These are phyloP conservation scores for Colletotrichum neosansevieriae DNA, from an alignment of 2,329 filamentous ascomycete species.

Conservation along the genomic window DNA sequence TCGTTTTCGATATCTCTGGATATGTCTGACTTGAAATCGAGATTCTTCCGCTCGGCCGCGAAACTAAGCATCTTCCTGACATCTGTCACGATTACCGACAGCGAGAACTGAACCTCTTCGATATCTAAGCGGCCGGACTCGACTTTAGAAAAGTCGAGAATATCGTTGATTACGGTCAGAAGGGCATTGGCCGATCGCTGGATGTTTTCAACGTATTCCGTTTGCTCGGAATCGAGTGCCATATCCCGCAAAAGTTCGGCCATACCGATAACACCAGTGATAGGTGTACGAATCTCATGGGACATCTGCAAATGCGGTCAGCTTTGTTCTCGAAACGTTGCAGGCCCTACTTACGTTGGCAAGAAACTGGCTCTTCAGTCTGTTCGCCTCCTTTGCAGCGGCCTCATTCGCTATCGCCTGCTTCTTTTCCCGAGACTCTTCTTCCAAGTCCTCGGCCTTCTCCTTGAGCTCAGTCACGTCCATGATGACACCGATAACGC, in stretches of 20 bases:
- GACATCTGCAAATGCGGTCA: conserved; percentile 66
- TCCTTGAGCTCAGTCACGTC: conserved; percentile 80
- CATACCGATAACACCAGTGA: conserved; percentile 86
- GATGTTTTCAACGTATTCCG: conserved; percentile 82
- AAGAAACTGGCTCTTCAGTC: conserved; percentile 83
- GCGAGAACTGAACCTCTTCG: conserved; percentile 83
- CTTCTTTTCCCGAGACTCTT: conserved; percentile 76
- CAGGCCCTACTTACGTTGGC: conserved; percentile 64
- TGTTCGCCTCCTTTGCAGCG: conserved; percentile 83
- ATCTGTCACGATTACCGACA: conserved; percentile 79
- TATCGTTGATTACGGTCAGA: conserved; percentile 90
- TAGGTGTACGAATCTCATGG: conserved; percentile 83
- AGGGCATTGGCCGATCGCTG: conserved; percentile 84
- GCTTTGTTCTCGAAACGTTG: not conserved
- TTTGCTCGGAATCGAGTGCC: conserved; percentile 75
- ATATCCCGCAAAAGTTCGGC: conserved; percentile 79
- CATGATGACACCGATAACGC: conserved; percentile 83
- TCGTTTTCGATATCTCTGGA: conserved; percentile 72
- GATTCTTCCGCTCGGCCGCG: conserved; percentile 82
- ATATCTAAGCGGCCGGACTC: conserved; percentile 83
- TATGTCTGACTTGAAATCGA: conserved; percentile 77
- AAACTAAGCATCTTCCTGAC: conserved; percentile 91
- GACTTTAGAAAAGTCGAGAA: conserved; percentile 89
- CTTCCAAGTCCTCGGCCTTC: conserved; percentile 71
- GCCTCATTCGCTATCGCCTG: conserved; percentile 79